A percentile compares a stretch with the other conserved stretches of the same genome.
phyloP scores from a whole-genome alignment of 805 yeast species.

The Saccharomycodes ludwigii region DNA sequence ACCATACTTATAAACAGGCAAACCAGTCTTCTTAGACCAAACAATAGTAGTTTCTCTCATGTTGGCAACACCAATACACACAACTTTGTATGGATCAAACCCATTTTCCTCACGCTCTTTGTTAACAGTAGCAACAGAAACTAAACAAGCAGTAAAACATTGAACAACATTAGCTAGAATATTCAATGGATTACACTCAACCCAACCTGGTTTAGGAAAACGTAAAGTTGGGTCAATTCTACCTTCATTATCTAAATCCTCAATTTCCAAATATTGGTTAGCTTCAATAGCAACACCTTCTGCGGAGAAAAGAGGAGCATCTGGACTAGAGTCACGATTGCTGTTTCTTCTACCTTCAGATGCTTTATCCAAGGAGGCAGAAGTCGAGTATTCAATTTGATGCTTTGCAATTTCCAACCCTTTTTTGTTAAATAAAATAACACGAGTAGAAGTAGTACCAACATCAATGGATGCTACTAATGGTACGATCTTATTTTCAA shows the following conservation, averaged over 20 bases:
- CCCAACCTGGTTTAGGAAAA: slow-evolving; percentile 85
- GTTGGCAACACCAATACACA: slow-evolving; percentile 79
- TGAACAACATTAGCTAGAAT: slow-evolving; percentile 68
- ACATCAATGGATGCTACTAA: slow-evolving; percentile 67
- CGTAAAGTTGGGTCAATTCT: slow-evolving; percentile 55
- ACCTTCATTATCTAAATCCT: slow-evolving; percentile 31
- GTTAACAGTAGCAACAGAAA: slow-evolving; percentile 45
- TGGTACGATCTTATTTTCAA: slow-evolving; percentile 16
- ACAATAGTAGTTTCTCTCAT: slow-evolving; percentile 91
- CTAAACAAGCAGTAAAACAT: slow-evolving; percentile 59
- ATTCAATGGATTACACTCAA: slow-evolving; percentile 81
- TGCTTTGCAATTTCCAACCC: slow-evolving; percentile 79
- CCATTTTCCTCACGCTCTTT: slow-evolving; percentile 31
- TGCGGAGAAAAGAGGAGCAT: slow-evolving; percentile 48
- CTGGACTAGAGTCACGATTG: background rate
- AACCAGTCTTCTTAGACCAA: slow-evolving; percentile 77
- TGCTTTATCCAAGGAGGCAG: slow-evolving; percentile 44
- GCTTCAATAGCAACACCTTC: slow-evolving; percentile 64
- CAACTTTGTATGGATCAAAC: slow-evolving; percentile 46
- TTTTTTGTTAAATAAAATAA: slow-evolving; percentile 58
- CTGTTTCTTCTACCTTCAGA: slow-evolving; percentile 17
- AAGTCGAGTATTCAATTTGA: slow-evolving; percentile 79
- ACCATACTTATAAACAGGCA: slow-evolving; percentile 67
- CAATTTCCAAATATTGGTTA: slow-evolving; percentile 47
- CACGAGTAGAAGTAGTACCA: slow-evolving; percentile 88